These are phyloP conservation scores for Uronychia binucleata DNA, from an alignment of 73 alveolate genomes.

Conservation along the genomic window DNA sequence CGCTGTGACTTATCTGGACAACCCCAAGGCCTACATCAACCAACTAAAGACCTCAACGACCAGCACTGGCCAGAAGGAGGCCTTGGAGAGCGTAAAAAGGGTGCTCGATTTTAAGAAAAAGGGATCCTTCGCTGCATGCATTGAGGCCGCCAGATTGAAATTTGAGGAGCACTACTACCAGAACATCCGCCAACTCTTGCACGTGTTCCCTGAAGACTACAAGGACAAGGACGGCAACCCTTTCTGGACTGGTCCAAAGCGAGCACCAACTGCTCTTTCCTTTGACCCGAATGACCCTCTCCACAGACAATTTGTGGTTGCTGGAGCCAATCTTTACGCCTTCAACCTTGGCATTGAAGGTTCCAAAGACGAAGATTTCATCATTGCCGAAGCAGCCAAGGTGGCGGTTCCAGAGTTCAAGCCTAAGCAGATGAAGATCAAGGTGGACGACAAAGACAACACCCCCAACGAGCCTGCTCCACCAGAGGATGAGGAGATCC, in stretches of 20 bases:
- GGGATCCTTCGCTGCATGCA: constrained; percentile 77
- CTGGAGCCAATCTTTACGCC: constrained; percentile 86
- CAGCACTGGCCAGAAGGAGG: constrained; percentile 73
- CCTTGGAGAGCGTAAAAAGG: constrained; percentile 78
- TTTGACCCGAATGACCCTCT: constrained; percentile 78
- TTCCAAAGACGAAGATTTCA: constrained; percentile 6
- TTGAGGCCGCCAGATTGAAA: constrained; percentile 74
- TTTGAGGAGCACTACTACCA: constrained; percentile 81
- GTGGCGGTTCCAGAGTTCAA: constrained; percentile 76
- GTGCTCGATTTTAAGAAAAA: constrained; percentile 64
- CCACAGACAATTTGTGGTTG: constrained; percentile 76
- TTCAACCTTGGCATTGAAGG: constrained; percentile 58
- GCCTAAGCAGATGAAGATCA: constrained; percentile 81
- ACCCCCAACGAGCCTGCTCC: constrained; percentile 61
- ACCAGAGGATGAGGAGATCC: constrained; percentile 70
- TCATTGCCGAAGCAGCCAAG: constrained; percentile 72
- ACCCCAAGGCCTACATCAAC: constrained; percentile 72
- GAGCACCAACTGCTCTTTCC: constrained; percentile 94
- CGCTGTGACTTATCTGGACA: constrained; percentile 77
- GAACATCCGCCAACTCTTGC: constrained; percentile 84
- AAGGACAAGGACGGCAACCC: constrained; percentile 92
- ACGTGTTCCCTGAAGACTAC: constrained; percentile 97
- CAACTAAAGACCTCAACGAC: constrained; percentile 67
- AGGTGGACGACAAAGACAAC: constrained; percentile 80
- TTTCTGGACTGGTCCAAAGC: constrained; percentile 99